Evolutionary conservation across 352 stramenopile species (phyloP), one percentile per base, ranked within the genome.

Genomic region (Phytophthora megakarya): DNA sequence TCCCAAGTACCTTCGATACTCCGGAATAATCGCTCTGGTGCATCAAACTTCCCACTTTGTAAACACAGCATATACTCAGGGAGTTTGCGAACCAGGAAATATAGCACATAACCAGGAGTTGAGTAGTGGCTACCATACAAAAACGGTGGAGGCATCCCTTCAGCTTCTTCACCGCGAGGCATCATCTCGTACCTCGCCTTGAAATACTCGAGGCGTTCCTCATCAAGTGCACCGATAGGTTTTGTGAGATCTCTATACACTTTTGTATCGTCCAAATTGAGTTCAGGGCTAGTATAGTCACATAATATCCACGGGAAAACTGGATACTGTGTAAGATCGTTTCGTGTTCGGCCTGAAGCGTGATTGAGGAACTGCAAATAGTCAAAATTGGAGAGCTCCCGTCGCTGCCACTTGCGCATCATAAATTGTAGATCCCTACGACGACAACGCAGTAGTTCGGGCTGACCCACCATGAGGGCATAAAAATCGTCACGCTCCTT

Each of bases 1-100:
- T 98, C 84, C 90, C 95, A 99, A 12, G 96, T 97, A 32, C 84
- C 70, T 23, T 89, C 67, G 40, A 99, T 89, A 54, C 89, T 98
- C 32, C 83, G 90, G 65, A 99, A 99, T 12, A 99, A 80, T 1
- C 98, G 92, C 75, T 99, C 98, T 0, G 97, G 85, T 0, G 98
- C 91, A 78, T 99, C 98, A 73, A 99, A 99, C 64, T 98, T 95
- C 21, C 97, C 97, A 60, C 92, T 92, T 79, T 99, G 98, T 19
- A 99, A 84, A 47, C 97, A 93, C 25, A 98, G 72, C 87, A 96
- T 96, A 70, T 98, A 97, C 30, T 99, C 79, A 4, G 98, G 97
- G 56, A 98, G 90, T 56, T 99, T 85, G 13, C 98, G 86, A 30
- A 99, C 84, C 18, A 99, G 77, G 70, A 98, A 99, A 70, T 99